Evolutionary conservation across 768 basidiomycete species (phyloP).

Genomic region (Phaffia tasmanica): DNA sequence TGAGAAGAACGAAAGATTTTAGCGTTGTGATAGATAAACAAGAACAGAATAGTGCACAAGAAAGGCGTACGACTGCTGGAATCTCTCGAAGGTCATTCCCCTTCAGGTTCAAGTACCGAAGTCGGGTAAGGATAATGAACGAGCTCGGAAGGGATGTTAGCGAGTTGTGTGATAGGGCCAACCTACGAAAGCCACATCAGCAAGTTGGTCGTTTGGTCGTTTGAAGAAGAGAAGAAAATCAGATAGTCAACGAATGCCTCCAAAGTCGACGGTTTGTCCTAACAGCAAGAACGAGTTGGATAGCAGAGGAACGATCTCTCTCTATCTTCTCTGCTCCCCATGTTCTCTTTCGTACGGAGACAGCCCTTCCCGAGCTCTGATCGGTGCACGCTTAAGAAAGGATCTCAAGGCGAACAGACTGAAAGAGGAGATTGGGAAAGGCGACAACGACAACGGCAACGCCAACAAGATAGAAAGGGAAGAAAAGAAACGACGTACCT

Average conservation of each 20-base stretch:
- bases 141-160: slow-evolving; percentile 59
- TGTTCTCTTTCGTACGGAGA: slow-evolving; percentile 18
- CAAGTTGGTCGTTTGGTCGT: background rate
- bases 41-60: background rate
- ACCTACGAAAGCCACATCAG: slow-evolving; percentile 42
- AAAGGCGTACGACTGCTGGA: slow-evolving; percentile 65
- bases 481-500: slow-evolving; percentile 42
- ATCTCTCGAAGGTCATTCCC: slow-evolving; percentile 66
- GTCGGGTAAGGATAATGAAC: slow-evolving; percentile 32
- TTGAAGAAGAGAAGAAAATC: background rate
- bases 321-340: slow-evolving; percentile 26
- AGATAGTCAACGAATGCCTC: background rate
- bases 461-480: background rate
- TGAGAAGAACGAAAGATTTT: background rate
- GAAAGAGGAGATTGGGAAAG: no score
- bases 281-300: background rate
- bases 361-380: no score
- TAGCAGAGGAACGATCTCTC: background rate
- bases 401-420: no score
- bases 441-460: background rate
- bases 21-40: no score
- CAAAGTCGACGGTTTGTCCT: background rate
- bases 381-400: no score
- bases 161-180: slow-evolving; percentile 76
- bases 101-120: slow-evolving; percentile 39